Conservation (phyloP, 164 flowering plant species). For the Stephania japonica region DNA sequence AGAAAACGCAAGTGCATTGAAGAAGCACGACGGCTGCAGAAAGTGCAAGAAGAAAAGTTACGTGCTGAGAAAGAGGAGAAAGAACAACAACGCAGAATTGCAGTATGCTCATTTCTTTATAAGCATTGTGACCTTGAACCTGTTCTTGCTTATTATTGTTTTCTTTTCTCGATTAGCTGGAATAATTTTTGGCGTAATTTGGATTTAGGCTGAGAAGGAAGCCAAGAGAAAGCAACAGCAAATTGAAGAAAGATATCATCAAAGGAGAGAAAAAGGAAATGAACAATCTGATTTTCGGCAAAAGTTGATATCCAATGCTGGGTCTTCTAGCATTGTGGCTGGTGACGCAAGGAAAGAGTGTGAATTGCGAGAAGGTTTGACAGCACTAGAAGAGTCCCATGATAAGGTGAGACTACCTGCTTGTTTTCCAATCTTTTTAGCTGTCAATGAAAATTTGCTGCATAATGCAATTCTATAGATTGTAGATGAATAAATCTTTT, state of each 20-base stretch:
- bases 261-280: conserved; percentile 22
- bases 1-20: conserved; percentile 58
- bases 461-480: too few relatives aligned
- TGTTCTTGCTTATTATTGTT: neutral
- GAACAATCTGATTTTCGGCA: conserved; percentile 16
- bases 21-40: conserved; percentile 39
- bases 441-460: neutral
- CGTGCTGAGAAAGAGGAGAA: conserved; percentile 41
- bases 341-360: conserved; percentile 16
- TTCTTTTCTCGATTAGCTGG: neutral
- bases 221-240: conserved; percentile 27
- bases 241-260: conserved; percentile 22
- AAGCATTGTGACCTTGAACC: neutral
- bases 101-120: conserved; percentile 27
- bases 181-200: neutral
- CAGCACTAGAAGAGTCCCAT: conserved; percentile 11
- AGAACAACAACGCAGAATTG: conserved; percentile 23
- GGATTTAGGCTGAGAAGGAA: conserved; percentile 32
- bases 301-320: conserved; percentile 19
- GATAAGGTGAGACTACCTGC: conserved; percentile 33
- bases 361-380: conserved; percentile 19
- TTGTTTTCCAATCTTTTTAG: neutral
- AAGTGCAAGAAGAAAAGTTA: conserved; percentile 41
- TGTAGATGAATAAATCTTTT: neutral
- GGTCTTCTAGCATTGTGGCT: conserved; percentile 5